phyloP scores from a whole-genome alignment of 2,329 filamentous ascomycete species.

The Arthrobotrys sinensis region DNA sequence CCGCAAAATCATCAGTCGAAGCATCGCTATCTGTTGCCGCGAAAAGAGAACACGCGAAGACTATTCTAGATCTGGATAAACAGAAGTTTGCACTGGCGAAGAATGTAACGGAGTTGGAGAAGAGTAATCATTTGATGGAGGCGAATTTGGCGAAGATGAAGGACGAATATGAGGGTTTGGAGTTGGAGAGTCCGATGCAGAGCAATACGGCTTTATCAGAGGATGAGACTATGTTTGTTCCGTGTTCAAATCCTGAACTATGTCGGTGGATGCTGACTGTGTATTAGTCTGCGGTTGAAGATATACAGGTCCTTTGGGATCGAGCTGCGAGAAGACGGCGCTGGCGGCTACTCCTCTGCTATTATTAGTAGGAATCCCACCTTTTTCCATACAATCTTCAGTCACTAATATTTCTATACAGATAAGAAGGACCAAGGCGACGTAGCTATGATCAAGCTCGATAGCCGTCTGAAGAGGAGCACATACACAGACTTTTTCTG shows the following conservation, averaged over 20 bases:
- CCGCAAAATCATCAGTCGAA: constrained; percentile 62
- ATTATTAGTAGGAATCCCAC: constrained; percentile 23
- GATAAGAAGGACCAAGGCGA: constrained; percentile 86
- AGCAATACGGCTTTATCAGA: constrained; percentile 66
- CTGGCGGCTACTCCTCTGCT: constrained; percentile 86
- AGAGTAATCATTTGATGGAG: constrained; percentile 81
- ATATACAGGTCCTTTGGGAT: constrained; percentile 93
- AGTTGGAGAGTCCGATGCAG: constrained; percentile 62
- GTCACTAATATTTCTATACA: constrained; percentile 9
- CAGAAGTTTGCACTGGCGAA: constrained; percentile 87
- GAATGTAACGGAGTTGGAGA: constrained; percentile 83
- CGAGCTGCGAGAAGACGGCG: constrained; percentile 85
- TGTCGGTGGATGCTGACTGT: constrained; percentile 16
- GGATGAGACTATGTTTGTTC: constrained; percentile 64
- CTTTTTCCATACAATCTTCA: not conserved
- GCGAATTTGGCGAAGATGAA: constrained; percentile 71
- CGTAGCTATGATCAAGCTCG: constrained; percentile 94
- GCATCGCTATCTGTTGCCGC: constrained; percentile 57
- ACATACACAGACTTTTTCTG: constrained; percentile 98
- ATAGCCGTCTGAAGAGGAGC: constrained; percentile 83
- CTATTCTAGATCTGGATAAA: constrained; percentile 92
- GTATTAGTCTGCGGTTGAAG: constrained; percentile 80
- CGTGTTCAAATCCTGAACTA: not conserved
- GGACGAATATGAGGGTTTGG: constrained; percentile 69
- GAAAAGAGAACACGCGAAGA: constrained; percentile 70